Evolutionary conservation across 306 rosid species (phyloP).

Genomic region (Alnus glutinosa): DNA sequence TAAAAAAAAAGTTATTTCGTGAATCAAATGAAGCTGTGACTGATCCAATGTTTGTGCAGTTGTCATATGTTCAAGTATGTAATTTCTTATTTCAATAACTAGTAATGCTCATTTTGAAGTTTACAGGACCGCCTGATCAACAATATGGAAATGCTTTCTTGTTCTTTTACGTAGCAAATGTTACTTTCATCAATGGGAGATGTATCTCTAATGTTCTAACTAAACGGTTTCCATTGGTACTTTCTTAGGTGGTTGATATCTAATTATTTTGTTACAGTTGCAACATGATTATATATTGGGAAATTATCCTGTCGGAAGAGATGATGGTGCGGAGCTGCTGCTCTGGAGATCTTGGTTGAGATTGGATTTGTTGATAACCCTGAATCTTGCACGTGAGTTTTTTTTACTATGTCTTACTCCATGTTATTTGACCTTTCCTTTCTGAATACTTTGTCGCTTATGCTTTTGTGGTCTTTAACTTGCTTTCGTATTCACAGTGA

Average conservation of each 20-base stretch:
- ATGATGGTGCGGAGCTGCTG: conserved; percentile 88
- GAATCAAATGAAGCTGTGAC: too few relatives aligned
- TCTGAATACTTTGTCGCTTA: background rate
- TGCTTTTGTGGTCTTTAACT: conserved; percentile 9
- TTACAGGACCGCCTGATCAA: too few relatives aligned
- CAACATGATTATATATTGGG: conserved; percentile 95
- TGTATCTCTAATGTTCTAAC: background rate
- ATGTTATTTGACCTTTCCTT: conserved; percentile 4
- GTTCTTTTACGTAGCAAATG: too few relatives aligned
- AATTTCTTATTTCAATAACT: too few relatives aligned
- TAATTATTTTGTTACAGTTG: conserved; percentile 59
- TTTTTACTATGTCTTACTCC: conserved; percentile 21
- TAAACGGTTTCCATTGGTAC: conserved; percentile 15
- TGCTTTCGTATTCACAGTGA: conserved; percentile 9
- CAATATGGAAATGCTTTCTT: too few relatives aligned
- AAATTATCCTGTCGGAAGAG: conserved; percentile 92
- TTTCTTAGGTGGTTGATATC: conserved; percentile 8
- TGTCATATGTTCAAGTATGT: too few relatives aligned
- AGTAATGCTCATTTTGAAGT: too few relatives aligned
- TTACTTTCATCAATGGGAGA: background rate
- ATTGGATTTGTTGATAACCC: conserved; percentile 71
- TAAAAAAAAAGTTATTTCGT: conserved; percentile 84
- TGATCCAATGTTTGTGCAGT: too few relatives aligned
- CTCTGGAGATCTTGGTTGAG: conserved; percentile 85
- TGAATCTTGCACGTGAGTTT: conserved; percentile 82